These are phyloP conservation scores for Penicillium sp. DNA, from an alignment of 2,329 filamentous ascomycete species.

Conservation along the genomic window DNA sequence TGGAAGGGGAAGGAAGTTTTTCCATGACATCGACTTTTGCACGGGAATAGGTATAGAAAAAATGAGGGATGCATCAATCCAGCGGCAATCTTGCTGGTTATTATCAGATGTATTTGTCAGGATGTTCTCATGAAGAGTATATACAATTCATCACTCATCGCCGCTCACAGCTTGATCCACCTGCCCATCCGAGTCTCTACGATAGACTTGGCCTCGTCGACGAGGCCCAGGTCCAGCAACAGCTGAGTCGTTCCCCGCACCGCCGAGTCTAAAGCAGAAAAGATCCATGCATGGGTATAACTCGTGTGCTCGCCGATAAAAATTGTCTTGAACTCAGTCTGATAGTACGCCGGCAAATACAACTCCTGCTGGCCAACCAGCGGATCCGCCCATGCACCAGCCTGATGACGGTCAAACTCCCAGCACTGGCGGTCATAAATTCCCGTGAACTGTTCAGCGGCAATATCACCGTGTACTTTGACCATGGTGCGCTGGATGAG, in stretches of 20 bases:
- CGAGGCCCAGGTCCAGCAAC: constrained; percentile 62
- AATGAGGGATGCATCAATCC: no score
- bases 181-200: constrained; percentile 69
- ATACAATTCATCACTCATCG: neutral
- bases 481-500: constrained; percentile 66
- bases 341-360: constrained; percentile 72
- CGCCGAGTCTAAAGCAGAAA: constrained; percentile 65
- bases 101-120: neutral
- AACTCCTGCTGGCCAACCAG: constrained; percentile 66
- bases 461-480: constrained; percentile 65
- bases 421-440: constrained; percentile 67
- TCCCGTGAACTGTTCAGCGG: constrained; percentile 64
- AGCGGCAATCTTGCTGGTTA: neutral
- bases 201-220: constrained; percentile 68
- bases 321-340: constrained; percentile 68
- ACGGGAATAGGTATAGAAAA: no score
- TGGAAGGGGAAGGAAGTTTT: constrained; percentile 66
- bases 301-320: constrained; percentile 70
- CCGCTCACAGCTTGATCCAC: constrained; percentile 53
- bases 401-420: constrained; percentile 62
- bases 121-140: neutral
- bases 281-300: constrained; percentile 64
- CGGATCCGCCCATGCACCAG: constrained; percentile 64
- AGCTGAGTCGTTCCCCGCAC: constrained; percentile 66
- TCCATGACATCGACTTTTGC: constrained; percentile 44